Evolutionary conservation across 2,329 filamentous ascomycete genomes (phyloP).

Genomic region (Trichophaea hybrida): DNA sequence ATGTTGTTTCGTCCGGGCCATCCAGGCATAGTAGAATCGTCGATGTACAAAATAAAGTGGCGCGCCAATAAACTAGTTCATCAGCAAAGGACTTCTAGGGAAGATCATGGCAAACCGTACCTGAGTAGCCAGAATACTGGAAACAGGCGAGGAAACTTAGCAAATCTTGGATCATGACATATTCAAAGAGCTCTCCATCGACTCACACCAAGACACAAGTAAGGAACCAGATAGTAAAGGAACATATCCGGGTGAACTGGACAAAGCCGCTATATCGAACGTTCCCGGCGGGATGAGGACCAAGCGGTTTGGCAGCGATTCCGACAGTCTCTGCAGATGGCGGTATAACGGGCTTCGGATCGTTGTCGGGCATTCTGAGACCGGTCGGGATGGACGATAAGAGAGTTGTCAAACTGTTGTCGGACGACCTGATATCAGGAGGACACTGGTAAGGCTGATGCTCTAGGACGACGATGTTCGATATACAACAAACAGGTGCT

Average conservation of each 20-base stretch:
- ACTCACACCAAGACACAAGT: conserved; percentile 39
- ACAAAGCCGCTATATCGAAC: conserved; percentile 39
- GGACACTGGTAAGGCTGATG: too few species aligned
- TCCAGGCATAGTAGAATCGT: conserved; percentile 70
- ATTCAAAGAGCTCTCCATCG: background rate
- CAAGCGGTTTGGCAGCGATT: background rate
- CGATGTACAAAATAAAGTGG: conserved; percentile 64
- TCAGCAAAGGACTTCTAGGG: background rate
- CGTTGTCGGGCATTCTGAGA: background rate
- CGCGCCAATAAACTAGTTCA: conserved; percentile 49
- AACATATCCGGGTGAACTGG: conserved; percentile 41
- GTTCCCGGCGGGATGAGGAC: conserved; percentile 43
- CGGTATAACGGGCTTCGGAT: background rate
- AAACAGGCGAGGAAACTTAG: background rate
- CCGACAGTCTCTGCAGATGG: background rate
- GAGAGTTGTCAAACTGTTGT: background rate
- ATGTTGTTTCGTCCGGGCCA: conserved; percentile 71
- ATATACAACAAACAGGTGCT: too few species aligned
- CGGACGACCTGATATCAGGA: too few species aligned
- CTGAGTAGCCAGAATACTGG: conserved; percentile 13
- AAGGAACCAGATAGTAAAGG: conserved; percentile 41
- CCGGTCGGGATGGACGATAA: background rate
- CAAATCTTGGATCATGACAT: background rate
- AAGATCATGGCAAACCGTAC: conserved; percentile 1
- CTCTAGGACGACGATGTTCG: too few species aligned